Evolutionary conservation across 208 protist genomes (phyloP).

Genomic region (Wallacemonas rigidus): DNA sequence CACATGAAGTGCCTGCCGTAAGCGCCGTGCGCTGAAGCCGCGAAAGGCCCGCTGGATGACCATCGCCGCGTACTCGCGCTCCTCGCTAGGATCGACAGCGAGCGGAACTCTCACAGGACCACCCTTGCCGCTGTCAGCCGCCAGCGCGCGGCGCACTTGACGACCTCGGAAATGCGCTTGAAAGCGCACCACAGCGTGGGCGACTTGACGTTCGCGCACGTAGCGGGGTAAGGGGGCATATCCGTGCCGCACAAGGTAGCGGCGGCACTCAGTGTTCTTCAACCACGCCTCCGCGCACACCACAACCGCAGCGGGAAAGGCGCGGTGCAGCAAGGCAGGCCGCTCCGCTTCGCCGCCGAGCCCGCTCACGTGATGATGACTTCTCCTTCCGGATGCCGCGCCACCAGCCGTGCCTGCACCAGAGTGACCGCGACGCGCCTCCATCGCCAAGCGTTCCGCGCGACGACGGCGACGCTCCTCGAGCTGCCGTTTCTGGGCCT

Average conservation of each 20-base stretch:
- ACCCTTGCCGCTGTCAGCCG: not conserved
- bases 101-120: not conserved
- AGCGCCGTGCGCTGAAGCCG: slow-evolving; percentile 27
- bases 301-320: slow-evolving; percentile 31
- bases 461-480: slow-evolving; percentile 46
- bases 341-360: not conserved
- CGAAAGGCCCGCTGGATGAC: slow-evolving; percentile 63
- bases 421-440: not conserved
- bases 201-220: slow-evolving; percentile 29
- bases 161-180: slow-evolving; percentile 47
- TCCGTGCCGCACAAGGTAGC: slow-evolving; percentile 34
- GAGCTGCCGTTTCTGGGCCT: slow-evolving; percentile 41
- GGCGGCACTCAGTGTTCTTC: slow-evolving; percentile 40
- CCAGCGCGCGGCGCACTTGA: slow-evolving; percentile 1
- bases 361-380: not conserved
- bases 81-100: slow-evolving; percentile 23
- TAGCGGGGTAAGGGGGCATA: slow-evolving; percentile 20
- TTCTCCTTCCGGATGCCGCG: not conserved
- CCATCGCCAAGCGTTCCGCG: slow-evolving; percentile 22
- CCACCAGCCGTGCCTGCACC: slow-evolving; percentile 17
- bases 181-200: slow-evolving; percentile 21
- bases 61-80: slow-evolving; percentile 60
- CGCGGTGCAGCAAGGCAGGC: not conserved
- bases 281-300: slow-evolving; percentile 53
- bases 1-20: slow-evolving; percentile 1